Percentiles rank a stretch among this genome's conserved stretches.
Evolutionary conservation across 169 alveolate genomes (phyloP).

Genomic region (Perkinsus marinus): DNA sequence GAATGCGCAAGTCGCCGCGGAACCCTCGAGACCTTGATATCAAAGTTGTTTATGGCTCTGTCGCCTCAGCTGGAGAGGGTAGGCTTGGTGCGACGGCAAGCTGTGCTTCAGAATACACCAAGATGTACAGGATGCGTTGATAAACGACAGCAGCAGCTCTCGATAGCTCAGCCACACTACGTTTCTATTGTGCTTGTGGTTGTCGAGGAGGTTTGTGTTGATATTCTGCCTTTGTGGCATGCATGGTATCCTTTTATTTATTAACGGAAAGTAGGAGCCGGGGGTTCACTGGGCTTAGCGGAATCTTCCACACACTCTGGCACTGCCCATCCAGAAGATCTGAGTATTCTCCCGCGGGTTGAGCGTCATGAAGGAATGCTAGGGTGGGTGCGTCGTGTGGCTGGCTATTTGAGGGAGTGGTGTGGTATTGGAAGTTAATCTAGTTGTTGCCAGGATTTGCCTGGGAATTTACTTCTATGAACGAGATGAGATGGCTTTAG

Average conservation of each 20-base stretch:
- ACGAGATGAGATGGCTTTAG: neutral
- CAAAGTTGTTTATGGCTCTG: constrained; percentile 39
- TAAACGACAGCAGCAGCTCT: too few species aligned
- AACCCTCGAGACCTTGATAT: constrained; percentile 72
- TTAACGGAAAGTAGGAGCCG: too few species aligned
- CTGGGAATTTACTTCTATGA: neutral
- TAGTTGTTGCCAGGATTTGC: neutral
- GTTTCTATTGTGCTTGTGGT: neutral
- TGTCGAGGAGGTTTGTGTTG: neutral
- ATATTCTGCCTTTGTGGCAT: neutral
- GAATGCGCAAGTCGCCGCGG: constrained; percentile 53
- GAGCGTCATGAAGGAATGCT: neutral
- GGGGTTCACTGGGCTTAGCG: too few species aligned
- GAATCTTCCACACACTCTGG: too few species aligned
- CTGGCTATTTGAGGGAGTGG: neutral
- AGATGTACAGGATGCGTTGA: too few species aligned
- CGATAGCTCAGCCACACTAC: neutral
- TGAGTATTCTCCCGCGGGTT: neutral
- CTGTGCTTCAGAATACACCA: too few species aligned
- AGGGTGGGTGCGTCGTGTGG: neutral
- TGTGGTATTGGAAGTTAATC: neutral
- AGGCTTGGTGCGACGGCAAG: too few species aligned
- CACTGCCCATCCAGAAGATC: neutral
- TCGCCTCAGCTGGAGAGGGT: too few species aligned
- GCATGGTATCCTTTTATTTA: neutral